phyloP scores from a whole-genome alignment of 169 alveolate species.

The Miamiensis avidus region DNA sequence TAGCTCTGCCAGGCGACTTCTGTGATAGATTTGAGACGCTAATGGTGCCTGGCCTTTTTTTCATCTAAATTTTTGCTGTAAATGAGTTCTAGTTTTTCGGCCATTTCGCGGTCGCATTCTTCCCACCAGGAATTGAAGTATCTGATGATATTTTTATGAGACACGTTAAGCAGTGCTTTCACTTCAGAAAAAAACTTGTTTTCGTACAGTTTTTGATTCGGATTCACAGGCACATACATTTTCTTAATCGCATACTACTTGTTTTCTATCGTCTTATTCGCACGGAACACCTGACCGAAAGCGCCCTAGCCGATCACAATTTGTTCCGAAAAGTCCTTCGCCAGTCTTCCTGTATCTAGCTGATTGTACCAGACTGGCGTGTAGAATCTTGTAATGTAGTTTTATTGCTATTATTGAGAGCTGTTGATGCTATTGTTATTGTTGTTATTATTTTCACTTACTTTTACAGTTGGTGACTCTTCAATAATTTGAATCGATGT shows the following conservation, averaged over 20 bases:
- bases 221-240: not conserved
- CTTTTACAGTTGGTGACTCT: no score
- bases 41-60: no score
- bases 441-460: no score
- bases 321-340: not conserved
- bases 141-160: not conserved
- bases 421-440: no score
- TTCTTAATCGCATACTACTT: not conserved
- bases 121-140: not conserved
- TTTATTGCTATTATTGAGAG: no score
- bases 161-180: not conserved
- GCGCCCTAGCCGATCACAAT: not conserved
- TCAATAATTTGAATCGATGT: no score
- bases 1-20: no score
- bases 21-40: no score
- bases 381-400: no score
- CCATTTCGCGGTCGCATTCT: not conserved
- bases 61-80: not conserved
- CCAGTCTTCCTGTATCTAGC: not conserved
- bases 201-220: not conserved
- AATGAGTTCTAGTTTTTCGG: not conserved
- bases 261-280: not conserved
- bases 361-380: not conserved
- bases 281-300: not conserved
- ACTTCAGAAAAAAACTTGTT: not conserved